Conservation (phyloP, 2,329 filamentous ascomycete genomes). For the Nothomitra cinnamomea region DNA sequence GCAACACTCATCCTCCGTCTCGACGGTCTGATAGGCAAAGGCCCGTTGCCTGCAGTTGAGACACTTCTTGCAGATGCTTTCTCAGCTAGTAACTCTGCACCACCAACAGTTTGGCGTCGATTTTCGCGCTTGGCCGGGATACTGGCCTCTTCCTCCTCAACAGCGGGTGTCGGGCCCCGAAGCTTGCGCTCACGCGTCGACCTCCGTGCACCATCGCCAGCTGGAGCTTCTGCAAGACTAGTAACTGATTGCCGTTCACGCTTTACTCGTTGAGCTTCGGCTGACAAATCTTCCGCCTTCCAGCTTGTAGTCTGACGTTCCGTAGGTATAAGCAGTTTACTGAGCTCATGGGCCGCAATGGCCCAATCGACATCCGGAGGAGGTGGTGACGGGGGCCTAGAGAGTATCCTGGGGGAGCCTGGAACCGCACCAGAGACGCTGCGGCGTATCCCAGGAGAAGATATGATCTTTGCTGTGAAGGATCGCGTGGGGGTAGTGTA, state of each 20-base stretch:
- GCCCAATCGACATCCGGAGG: constrained; percentile 60
- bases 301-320: constrained; percentile 61
- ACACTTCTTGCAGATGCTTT: constrained; percentile 17
- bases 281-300: constrained; percentile 60
- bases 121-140: constrained; percentile 21
- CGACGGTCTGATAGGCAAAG: constrained; percentile 14
- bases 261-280: constrained; percentile 44
- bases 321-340: constrained; percentile 62
- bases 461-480: constrained; percentile 63
- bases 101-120: constrained; percentile 46
- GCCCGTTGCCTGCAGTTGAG: constrained; percentile 9
- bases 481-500: constrained; percentile 81
- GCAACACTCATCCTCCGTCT: constrained; percentile 27
- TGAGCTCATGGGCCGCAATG: constrained; percentile 66
- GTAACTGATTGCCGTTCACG: constrained; percentile 45
- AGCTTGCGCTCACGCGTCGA: constrained; percentile 55
- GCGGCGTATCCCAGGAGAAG: constrained; percentile 46
- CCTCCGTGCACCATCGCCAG: constrained; percentile 42
- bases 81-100: constrained; percentile 28
- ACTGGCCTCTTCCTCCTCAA: constrained; percentile 32
- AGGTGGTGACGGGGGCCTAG: constrained; percentile 12
- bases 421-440: constrained; percentile 34
- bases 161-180: constrained; percentile 32
- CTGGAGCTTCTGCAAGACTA: constrained; percentile 23
- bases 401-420: constrained; percentile 18